Evolutionary conservation across 2,329 filamentous ascomycete species (phyloP), one percentile per base, ranked within the genome.

Genomic region (Pseudogymnoascus sp.): DNA sequence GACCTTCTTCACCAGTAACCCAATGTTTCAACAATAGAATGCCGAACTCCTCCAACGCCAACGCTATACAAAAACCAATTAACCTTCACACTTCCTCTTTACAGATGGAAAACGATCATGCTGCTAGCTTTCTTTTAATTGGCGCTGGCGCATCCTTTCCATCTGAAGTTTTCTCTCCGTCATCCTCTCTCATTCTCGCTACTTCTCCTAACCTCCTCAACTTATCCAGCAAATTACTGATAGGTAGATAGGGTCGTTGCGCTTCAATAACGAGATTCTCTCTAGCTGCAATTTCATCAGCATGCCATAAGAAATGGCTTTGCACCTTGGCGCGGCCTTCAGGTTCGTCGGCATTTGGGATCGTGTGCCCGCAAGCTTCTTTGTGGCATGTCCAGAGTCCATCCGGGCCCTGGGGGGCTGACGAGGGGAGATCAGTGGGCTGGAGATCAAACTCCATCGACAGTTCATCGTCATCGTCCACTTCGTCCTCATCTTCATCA

Each of bases 331-430:
- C 74, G 63, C 83, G 80, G 25, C 82, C 82, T 0, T 79, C 77
- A 2, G 79, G 73, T 42, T 81, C 78, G 48, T 84, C 80, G n/a
- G 83, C 84, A 2, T 79, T 80, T 64, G 86, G 85, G 9, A 90
- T 83, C 40, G 86, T 78, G 67, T 85, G 85, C 37, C 75, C 75
- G 68, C 88, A 91, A 25, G 81, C 85, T 9, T 84, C 82, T 64
- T 87, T 79, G 4, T 81, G 80, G 68, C 88, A 91, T 1, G 76
- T 76, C 87, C 87, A 91, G 0, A 84, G 84, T 60, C 86, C 82
- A 63, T 84, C 79, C 0, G 84, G 82, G 0, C 83, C 85, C 35
- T 78, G 76, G 0, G 83, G 78, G 2, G 71, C 73, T 6, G 75
- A 74, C 3, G 79, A 78, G 0, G 81, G 82, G 9, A 83, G 67